Conservation (phyloP, 192 early-diverging fungal species). For the Entomortierella beljakovae region DNA sequence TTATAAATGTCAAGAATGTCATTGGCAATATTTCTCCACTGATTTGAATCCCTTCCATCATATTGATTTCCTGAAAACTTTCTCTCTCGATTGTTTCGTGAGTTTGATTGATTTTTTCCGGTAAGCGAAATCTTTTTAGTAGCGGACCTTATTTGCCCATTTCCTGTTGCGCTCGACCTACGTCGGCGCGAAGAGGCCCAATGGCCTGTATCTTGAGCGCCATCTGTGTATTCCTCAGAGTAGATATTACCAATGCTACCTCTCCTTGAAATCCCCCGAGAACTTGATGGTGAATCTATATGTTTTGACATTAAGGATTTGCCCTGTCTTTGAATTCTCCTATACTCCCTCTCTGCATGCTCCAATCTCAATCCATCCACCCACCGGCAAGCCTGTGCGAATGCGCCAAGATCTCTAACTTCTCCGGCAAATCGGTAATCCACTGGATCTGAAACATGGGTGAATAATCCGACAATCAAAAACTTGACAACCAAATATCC, state of each 20-base stretch:
- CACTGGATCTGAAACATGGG: conserved; percentile 62
- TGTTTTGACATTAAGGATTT: neutral
- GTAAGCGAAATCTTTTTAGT: conserved; percentile 24
- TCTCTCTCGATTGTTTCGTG: too few species aligned
- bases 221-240: conserved; percentile 27
- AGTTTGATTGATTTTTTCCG: conserved; percentile 9
- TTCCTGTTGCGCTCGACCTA: neutral
- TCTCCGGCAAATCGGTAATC: conserved; percentile 63
- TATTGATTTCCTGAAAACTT: conserved; percentile 12
- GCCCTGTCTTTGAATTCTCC: conserved; percentile 9
- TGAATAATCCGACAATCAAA: conserved; percentile 51
- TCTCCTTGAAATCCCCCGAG: conserved; percentile 13
- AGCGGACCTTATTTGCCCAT: conserved; percentile 10
- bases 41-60: conserved; percentile 31
- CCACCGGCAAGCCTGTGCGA: conserved; percentile 58
- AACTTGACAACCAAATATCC: conserved; percentile 54
- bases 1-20: conserved; percentile 51
- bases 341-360: conserved; percentile 46
- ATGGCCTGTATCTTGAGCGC: conserved; percentile 8
- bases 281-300: conserved; percentile 6
- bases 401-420: conserved; percentile 52
- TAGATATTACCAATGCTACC: conserved; percentile 24
- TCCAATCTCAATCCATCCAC: conserved; percentile 43
- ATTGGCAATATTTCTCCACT: conserved; percentile 46
- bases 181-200: neutral